These are phyloP conservation scores for slime mould (Dictyostelium discoideum) DNA, from an alignment of 78 protist species.

Conservation along the genomic window dicty_2.7 NC_007090.3:3399501-3400000, in stretches of 20 bases:
- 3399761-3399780: slow-evolving; percentile 69
- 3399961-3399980: neutral
- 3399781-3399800: slow-evolving; percentile 33
- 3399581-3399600: neutral
- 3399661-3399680: slow-evolving; percentile 29
- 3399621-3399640: slow-evolving; percentile 47
- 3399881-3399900: slow-evolving; percentile 44
- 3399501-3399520: neutral
- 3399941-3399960: neutral
- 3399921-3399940: slow-evolving; percentile 2
- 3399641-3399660: slow-evolving; percentile 52
- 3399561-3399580: neutral
- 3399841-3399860: neutral
- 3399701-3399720: slow-evolving; percentile 60
- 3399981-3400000: neutral
- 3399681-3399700: slow-evolving; percentile 19
- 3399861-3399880: neutral
- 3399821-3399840: slow-evolving; percentile 46
- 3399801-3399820: slow-evolving; percentile 33
- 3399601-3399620: slow-evolving; percentile 30
- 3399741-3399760: slow-evolving; percentile 12
- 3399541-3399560: neutral
- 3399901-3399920: slow-evolving; percentile 47
- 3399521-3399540: neutral
- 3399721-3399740: slow-evolving; percentile 17